Evolutionary conservation across 495 filamentous ascomycete species (phyloP).

Genomic region (Elaphomyces granulatus): DNA sequence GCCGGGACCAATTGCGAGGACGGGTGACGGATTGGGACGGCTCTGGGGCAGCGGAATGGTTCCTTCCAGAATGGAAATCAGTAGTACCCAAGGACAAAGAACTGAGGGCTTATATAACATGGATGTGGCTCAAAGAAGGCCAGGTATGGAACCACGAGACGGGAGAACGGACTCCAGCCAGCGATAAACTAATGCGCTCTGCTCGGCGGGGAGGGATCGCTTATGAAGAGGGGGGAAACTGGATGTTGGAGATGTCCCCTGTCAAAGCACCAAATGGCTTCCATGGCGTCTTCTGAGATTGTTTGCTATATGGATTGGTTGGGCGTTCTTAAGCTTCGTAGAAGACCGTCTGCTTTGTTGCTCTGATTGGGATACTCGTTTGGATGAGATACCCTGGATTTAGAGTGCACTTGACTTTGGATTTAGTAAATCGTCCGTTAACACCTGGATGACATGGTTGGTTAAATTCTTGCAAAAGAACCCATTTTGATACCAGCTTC

Average conservation of each 20-base stretch:
- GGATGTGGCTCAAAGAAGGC: conserved; percentile 85
- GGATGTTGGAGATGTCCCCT: conserved; percentile 21
- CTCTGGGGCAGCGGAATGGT: conserved; percentile 9
- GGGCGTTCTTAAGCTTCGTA: too few species aligned
- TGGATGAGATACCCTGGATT: too few species aligned
- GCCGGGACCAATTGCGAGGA: conserved; percentile 60
- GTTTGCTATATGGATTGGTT: too few species aligned
- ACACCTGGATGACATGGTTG: too few species aligned
- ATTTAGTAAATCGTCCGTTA: too few species aligned
- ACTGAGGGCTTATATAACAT: conserved; percentile 66
- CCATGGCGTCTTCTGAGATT: not conserved
- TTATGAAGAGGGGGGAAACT: conserved; percentile 47
- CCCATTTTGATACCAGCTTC: too few species aligned
- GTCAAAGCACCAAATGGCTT: not conserved
- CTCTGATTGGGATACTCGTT: too few species aligned
- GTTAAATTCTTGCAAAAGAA: too few species aligned
- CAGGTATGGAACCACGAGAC: conserved; percentile 66
- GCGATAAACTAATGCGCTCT: conserved; percentile 40
- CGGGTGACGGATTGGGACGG: conserved; percentile 48
- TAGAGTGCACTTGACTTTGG: too few species aligned
- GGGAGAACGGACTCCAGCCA: conserved; percentile 44
- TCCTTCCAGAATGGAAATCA: conserved; percentile 67
- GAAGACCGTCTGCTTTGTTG: too few species aligned
- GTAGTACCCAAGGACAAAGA: conserved; percentile 84
- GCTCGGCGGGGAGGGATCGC: conserved; percentile 45